Percentiles rank a stretch among this genome's conserved stretches.
phyloP scores from a whole-genome alignment of 2,329 filamentous ascomycete genomes.

The Verruconis gallopava region DNA sequence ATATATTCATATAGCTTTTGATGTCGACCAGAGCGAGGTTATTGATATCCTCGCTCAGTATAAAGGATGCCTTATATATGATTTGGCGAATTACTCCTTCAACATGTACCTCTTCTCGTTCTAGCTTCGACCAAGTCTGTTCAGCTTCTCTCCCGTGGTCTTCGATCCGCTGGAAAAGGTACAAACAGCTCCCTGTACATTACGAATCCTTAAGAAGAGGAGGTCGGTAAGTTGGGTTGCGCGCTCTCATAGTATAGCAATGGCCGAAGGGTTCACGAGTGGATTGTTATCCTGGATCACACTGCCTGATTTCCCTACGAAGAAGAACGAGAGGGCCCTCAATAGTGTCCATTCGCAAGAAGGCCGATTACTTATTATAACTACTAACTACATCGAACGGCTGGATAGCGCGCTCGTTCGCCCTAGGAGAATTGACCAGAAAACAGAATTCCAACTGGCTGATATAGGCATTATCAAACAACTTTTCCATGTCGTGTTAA shows the following conservation, averaged over 20 bases:
- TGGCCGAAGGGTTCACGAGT: no score
- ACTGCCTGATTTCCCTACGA: no score
- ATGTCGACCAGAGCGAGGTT: constrained; percentile 9
- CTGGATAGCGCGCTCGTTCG: constrained; percentile 16
- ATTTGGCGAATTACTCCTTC: constrained; percentile 11
- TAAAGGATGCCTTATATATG: constrained; percentile 11
- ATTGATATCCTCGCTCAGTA: constrained; percentile 12
- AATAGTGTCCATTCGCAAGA: constrained; percentile 14
- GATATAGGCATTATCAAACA: not conserved
- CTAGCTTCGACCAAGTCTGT: no score
- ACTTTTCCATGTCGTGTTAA: constrained; percentile 8
- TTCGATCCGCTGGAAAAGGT: constrained; percentile 9
- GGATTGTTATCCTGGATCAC: no score
- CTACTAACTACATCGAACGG: constrained; percentile 15
- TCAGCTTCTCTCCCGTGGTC: constrained; percentile 9
- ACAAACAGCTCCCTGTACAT: no score
- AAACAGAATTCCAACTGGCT: constrained; percentile 4
- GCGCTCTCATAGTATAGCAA: no score
- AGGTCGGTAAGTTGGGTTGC: no score
- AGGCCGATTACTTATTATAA: constrained; percentile 18
- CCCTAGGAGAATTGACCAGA: constrained; percentile 15
- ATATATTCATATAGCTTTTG: no score
- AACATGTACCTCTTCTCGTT: no score
- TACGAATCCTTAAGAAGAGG: no score
- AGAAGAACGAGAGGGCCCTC: no score